Evolutionary conservation across 2,329 filamentous ascomycete species (phyloP).

Genomic region (Microsporum ferrugineum): DNA sequence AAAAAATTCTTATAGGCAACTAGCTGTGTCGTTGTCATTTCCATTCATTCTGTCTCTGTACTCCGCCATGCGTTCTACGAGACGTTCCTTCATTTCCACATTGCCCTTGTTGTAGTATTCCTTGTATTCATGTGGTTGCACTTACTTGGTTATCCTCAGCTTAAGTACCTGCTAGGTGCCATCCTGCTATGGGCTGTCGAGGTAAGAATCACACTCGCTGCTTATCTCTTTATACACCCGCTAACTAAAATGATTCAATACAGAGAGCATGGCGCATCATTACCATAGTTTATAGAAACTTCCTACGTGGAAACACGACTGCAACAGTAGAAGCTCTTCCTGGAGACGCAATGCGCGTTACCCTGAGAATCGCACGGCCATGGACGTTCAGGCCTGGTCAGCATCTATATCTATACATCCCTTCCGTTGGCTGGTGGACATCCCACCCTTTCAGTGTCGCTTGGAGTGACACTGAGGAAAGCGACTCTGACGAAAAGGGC

Average conservation of each 20-base stretch:
- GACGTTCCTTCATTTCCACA: slow-evolving; percentile 82
- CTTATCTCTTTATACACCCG: neutral
- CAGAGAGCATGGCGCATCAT: slow-evolving; percentile 49
- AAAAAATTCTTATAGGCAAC: slow-evolving; percentile 19
- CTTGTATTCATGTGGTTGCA: slow-evolving; percentile 70
- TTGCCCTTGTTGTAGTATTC: slow-evolving; percentile 56
- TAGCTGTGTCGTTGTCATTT: slow-evolving; percentile 53
- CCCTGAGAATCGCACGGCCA: slow-evolving; percentile 56
- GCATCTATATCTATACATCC: slow-evolving; percentile 64
- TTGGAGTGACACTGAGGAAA: slow-evolving; percentile 53
- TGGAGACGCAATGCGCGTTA: slow-evolving; percentile 59
- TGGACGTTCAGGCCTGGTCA: slow-evolving; percentile 57
- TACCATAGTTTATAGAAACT: slow-evolving; percentile 55
- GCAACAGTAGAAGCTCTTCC: slow-evolving; percentile 58
- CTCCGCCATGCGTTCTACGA: slow-evolving; percentile 94
- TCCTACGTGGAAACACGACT: slow-evolving; percentile 47
- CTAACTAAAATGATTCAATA: slow-evolving; percentile 10
- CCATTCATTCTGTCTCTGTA: slow-evolving; percentile 62
- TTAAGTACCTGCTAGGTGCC: slow-evolving; percentile 62
- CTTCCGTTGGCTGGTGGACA: slow-evolving; percentile 55
- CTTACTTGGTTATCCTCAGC: slow-evolving; percentile 58
- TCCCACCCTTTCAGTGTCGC: slow-evolving; percentile 70
- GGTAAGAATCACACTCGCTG: slow-evolving; percentile 17
- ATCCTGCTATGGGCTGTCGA: slow-evolving; percentile 69
- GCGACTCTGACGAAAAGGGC: slow-evolving; percentile 31